phyloP scores from a whole-genome alignment of 768 basidiomycete species.

The Pleurotus djamor region DNA sequence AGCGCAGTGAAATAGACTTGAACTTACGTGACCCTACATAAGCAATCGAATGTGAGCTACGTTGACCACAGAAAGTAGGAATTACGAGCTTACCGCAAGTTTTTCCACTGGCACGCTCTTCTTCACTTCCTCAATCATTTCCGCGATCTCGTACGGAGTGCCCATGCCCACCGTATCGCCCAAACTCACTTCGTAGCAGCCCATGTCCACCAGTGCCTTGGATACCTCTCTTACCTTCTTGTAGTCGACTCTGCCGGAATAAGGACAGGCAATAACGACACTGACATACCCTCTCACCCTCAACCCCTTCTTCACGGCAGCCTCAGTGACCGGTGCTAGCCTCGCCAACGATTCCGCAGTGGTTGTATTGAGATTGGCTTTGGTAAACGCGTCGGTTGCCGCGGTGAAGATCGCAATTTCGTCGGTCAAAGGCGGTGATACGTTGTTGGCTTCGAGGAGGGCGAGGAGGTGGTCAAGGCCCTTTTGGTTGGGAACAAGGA shows the following conservation, averaged over 20 bases:
- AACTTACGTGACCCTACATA: slow-evolving; percentile 53
- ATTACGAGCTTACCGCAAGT: slow-evolving; percentile 56
- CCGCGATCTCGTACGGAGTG: slow-evolving; percentile 63
- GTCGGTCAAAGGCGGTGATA: slow-evolving; percentile 53
- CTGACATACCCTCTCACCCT: slow-evolving; percentile 86
- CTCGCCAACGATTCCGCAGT: slow-evolving; percentile 67
- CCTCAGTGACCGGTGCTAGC: slow-evolving; percentile 57
- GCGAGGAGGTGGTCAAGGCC: slow-evolving; percentile 69
- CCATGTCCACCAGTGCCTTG: slow-evolving; percentile 77
- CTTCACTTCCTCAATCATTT: slow-evolving; percentile 71
- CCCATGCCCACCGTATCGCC: slow-evolving; percentile 93
- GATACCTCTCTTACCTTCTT: slow-evolving; percentile 66
- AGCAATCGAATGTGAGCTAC: neutral
- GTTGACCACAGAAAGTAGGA: neutral
- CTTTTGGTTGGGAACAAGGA: slow-evolving; percentile 78
- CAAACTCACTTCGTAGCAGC: slow-evolving; percentile 90
- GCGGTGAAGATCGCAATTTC: slow-evolving; percentile 91
- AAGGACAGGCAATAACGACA: slow-evolving; percentile 83
- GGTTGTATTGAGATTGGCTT: slow-evolving; percentile 81
- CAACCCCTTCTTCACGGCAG: slow-evolving; percentile 60
- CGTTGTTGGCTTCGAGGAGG: slow-evolving; percentile 36
- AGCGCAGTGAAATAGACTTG: neutral
- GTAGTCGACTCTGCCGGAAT: slow-evolving; percentile 73
- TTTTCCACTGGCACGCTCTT: slow-evolving; percentile 55
- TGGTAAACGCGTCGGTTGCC: slow-evolving; percentile 83